These are phyloP conservation scores for Paramecium sonneborni DNA, from an alignment of 73 alveolate species.

Conservation along the genomic window DNA sequence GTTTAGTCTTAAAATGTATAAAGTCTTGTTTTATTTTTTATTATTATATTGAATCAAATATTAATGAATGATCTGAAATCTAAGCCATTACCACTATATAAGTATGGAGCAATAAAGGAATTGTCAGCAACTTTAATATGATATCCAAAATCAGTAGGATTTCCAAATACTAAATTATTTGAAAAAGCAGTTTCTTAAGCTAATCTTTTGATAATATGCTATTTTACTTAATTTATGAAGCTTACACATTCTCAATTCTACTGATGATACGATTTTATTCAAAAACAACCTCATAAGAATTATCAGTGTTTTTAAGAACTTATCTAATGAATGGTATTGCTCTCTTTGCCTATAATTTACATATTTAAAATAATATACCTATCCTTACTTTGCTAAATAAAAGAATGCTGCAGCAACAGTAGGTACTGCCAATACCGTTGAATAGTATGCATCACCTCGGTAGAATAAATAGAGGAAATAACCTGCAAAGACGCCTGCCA, in stretches of 20 bases:
- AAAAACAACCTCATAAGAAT: slow-evolving; percentile 6
- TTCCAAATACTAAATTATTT: background rate
- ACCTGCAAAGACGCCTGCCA: slow-evolving; percentile 19
- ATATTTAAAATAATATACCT: background rate
- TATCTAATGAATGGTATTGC: background rate
- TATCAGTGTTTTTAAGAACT: background rate
- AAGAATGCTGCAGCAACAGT: slow-evolving; percentile 32
- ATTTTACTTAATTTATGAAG: background rate
- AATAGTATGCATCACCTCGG: slow-evolving; percentile 25
- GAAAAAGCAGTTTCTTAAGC: background rate
- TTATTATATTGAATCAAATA: background rate
- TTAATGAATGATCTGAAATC: background rate
- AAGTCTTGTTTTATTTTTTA: background rate
- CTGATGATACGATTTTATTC: background rate
- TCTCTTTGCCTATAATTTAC: background rate
- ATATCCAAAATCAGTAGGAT: slow-evolving; percentile 43
- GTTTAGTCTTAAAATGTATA: background rate
- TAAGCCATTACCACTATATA: slow-evolving; percentile 24
- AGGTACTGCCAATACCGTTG: slow-evolving; percentile 21
- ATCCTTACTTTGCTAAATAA: background rate
- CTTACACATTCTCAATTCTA: slow-evolving; percentile 17
- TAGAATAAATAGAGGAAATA: background rate
- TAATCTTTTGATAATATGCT: background rate
- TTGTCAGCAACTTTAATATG: background rate
- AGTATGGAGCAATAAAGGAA: background rate